Evolutionary conservation across 169 alveolate genomes (phyloP), one percentile per base, ranked within the genome.

Genomic region (Perkinsus olseni): DNA sequence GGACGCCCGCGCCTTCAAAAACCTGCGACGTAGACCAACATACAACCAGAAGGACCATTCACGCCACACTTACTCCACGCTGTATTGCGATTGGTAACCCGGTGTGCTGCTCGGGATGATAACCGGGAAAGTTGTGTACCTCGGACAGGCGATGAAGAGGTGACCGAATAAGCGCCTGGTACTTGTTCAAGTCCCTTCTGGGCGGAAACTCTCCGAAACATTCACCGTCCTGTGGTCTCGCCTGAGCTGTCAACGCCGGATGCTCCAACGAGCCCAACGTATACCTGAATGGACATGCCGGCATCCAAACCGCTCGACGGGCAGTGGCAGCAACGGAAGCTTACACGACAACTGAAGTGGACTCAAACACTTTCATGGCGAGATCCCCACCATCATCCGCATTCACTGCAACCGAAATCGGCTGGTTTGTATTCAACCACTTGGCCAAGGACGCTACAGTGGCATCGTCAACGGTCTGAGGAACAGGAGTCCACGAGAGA

Each of bases 211-310:
- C 92, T 28, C 92, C 92, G 62, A 91, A 91, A 38, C 38, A 39
- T 38, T 91, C 92, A 0, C 92, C 92, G 37, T 91, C 92, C 92
- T 91, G 92, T 10, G 92, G 92, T 31, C 92, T 17, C 37, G 92
- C 92, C 37, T 91, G 92, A 17, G 92, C 92, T 10, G 92, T 91
- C 36, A 91, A 34, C 36, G 92, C 92, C 0, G 92, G 92, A 11
- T 38, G 38, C 74, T 34, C 62, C 62, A 91, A 28, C 20, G 50
- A 37, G 4, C 92, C 92, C 74, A 91, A 39, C 28, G 92, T 91
- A 34, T 91, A 45, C 17, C 62, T 45, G 62, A 45, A 45, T 17
- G 24, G 62, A 45, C 24, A 45, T 10, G 17, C 62, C n/a, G n/a
- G n/a, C n/a, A n/a, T n/a, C n/a, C n/a, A n/a, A n/a, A n/a, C n/a